Evolutionary conservation across 2,329 filamentous ascomycete species (phyloP), one percentile per base, ranked within the genome.

Genomic region (Diaporthe amygdali): DNA sequence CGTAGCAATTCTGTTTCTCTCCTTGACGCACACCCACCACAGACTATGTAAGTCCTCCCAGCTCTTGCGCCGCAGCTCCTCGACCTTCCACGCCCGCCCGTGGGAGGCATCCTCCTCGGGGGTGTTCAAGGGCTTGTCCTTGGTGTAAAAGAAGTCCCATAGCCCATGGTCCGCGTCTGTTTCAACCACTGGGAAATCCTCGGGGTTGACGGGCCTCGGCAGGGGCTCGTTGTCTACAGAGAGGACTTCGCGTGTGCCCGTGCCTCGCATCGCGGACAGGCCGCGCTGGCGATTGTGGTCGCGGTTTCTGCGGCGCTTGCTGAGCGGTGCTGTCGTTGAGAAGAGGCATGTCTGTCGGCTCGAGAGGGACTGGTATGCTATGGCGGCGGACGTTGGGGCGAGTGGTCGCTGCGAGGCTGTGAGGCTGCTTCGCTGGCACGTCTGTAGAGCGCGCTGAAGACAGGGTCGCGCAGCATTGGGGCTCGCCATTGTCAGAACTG

Each of bases 21-120:
- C 96, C 84, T 94, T 95, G 72, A 93, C 89, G 80, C 96, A 98
- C 69, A 95, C 89, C 94, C 95, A 99, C 95, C 96, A 99, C 78
- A 99, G 87, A 73, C 87, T 86, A 82, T 98, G 95, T 77, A 99
- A 84, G 81, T 98, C 95, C 73, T 97, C 94, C 94, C 95, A 99
- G 74, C 92, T 94, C 84, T 98, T 98, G 74, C 89, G 87, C 74
- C 95, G 89, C 78, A 99, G 86, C 84, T 99, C 96, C 82, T 94
- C 90, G 9, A 93, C 91, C 14, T 88, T 91, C 96, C 96, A 99
- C 34, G 90, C 86, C 68, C 96, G 90, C 20, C 96, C 96, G 81
- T 96, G 92, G 74, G 89, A 85, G 63, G 86, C 80, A 69, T 93
- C 90, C 75, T 96, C 91, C 44, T 90, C 87, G 6, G 95, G 95